Base-by-base conservation (phyloP, 768 basidiomycete genomes). In the Coprinellus micaceus region DNA sequence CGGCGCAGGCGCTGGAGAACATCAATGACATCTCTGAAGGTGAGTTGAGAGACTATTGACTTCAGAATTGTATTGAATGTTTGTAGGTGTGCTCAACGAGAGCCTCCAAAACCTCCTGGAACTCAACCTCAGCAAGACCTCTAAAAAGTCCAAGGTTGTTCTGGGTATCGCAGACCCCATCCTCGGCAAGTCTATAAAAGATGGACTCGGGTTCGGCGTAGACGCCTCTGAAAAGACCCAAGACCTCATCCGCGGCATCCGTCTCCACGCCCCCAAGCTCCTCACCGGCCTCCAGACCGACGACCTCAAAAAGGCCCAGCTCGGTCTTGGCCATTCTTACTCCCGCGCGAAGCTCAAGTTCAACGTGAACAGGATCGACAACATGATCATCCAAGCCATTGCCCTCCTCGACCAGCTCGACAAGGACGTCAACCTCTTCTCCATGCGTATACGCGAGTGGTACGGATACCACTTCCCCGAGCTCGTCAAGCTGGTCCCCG, bases 361-460 rank as follows among this genome's bases (percentile, higher is more conserved):
- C 82, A 95, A 94, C 73, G 92, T 94, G 53, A 95, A 95, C 79
- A 82, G 92, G 52, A 84, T 91, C 55, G 94, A 97, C 75, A 97
- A 98, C 80, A 98, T 98, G 96, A 98, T 98, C 74, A 98, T 98
- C 64, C 96, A 98, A 74, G 96, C 96, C 58, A 98, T 98, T 69
- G 91, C 95, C 4, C 86, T 98, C 56, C 90, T 97, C 65, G 96
- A 98, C 76, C 95, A 98, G 67, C 88, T 98, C 66, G 96, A 98
- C 82, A 98, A 98, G 79, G 96, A 98, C 71, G 94, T 98, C 72
- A 98, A 98, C 77, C 85, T 95, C 28, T 98, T 98, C 71, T 89
- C 94, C 19, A 98, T 98, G 96, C 91, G 96, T 30, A 86, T 97
- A 50, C 82, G 96, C 64, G 96, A 98, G 71, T 98, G 96, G 96